Evolutionary conservation across 1,139 yeast species (phyloP), one percentile per base, ranked within the genome.

Genomic region (Debaryomyces udenii): DNA sequence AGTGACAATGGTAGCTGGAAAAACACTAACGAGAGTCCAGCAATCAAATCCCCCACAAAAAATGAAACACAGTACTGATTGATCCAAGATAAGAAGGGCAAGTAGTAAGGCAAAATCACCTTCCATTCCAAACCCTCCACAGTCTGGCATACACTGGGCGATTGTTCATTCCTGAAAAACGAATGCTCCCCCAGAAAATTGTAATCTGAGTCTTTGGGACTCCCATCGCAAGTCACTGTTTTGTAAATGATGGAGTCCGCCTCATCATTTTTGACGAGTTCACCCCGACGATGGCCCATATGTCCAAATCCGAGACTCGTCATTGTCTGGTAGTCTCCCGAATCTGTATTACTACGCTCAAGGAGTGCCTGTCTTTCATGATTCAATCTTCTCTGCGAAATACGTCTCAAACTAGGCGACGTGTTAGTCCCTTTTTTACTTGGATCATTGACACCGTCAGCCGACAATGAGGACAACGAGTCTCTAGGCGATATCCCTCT

Each of bases 1-100:
- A 93, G 74, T 9, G 91, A 86, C 42, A 93, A 68, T 0, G 99
- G 99, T 31, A 93, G 80, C 60, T 91, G 97, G 62, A 91, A 93
- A 14, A 95, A 86, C 0, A 96, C 96, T 33, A 91, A 63, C 0
- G 98, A 84, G 11, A 90, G 57, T 0, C 99, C 98, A 1, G 96
- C 96, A 13, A 86, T 64, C 17, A 88, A 55, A 53, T 93, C 99
- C 10, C 95, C 90, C 2, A 83, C 45, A 31, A 89, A 73, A 50
- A 71, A 78, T 5, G 62, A 52, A 18, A 60, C 43, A 13, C 68
- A 61, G 59, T 93, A 93, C 17, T 76, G 66, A 7, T 83, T 80
- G 30, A 88, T 56, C 98, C 98, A 93, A 1, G 87, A 76, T 41
- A 82, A 68, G 40, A 86, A 81, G 0, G 98, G 98, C 3, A 91